Evolutionary conservation across 768 basidiomycete species (phyloP).

Genomic region (Rhodotorula taiwanensis): DNA sequence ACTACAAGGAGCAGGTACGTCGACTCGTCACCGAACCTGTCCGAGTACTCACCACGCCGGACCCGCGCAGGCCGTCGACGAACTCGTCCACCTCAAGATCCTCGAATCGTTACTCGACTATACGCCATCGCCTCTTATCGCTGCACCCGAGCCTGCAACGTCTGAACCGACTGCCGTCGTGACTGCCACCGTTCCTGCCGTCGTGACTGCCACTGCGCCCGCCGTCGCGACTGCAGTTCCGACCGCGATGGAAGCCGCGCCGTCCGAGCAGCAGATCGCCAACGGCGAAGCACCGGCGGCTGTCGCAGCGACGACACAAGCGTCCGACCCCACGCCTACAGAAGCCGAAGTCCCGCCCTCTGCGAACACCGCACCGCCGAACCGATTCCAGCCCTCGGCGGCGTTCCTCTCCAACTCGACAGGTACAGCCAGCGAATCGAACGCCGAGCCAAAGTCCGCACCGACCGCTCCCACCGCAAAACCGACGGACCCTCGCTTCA

Average conservation of each 20-base stretch:
- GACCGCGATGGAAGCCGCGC: neutral
- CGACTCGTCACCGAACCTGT: neutral
- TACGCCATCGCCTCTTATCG: slow-evolving; percentile 4
- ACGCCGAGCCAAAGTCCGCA: neutral
- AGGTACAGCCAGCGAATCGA: neutral
- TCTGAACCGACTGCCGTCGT: neutral
- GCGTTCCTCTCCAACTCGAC: slow-evolving; percentile 1
- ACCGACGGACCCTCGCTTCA: neutral
- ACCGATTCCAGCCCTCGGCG: slow-evolving; percentile 5
- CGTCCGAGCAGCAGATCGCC: neutral
- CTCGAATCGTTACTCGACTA: slow-evolving; percentile 72
- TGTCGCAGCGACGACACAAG: neutral
- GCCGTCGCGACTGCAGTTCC: neutral
- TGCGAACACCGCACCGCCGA: no score
- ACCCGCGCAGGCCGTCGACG: slow-evolving; percentile 81
- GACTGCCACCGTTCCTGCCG: neutral
- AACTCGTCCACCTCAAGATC: slow-evolving; percentile 84
- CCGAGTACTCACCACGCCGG: slow-evolving; percentile 25
- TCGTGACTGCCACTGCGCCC: neutral
- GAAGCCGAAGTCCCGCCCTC: no score
- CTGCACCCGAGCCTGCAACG: neutral
- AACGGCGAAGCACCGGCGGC: neutral
- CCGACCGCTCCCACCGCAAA: neutral
- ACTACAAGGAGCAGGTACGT: slow-evolving; percentile 34
- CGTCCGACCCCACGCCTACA: no score